Base-by-base conservation (phyloP, 495 filamentous ascomycete genomes). In the Parathielavia appendiculata region DNA sequence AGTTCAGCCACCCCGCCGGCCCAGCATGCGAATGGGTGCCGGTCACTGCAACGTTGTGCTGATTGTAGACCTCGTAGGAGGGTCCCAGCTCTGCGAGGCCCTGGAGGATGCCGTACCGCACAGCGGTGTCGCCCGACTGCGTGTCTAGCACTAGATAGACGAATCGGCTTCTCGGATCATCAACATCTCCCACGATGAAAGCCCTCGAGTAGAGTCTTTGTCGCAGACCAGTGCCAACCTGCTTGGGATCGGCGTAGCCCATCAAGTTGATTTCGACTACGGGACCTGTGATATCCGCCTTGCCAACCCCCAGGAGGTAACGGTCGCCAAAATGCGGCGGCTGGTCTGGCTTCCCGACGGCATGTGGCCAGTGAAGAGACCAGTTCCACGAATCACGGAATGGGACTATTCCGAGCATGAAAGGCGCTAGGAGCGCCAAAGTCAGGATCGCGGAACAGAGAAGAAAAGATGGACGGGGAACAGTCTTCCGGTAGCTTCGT, bases 21-120 rank as follows among this genome's bases (percentile, higher is more conserved):
- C 92, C 92, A 13, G 91, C 88, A 71, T 98, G 92, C 10, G 89
- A 92, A 71, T 98, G 92, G 4, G 93, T 97, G 19, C 93, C 92
- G 4, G 89, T 95, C 16, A 98, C 79, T 36, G 92, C 92, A 38
- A 98, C 72, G 71, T 97, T 98, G 57, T 86, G 81, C 57, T 91
- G 85, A 47, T 81, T 83, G 69, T 97, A 98, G 39, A 83, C 71
- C 6, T 79, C 73, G 69, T 91, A 95, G 12, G 85, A 82, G 5
- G 78, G 62, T 0, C 91, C 91, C 13, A 93, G 72, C 3, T 66
- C 75, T 36, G 75, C 71, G 20, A 98, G 76, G 9, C 83, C 88
- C 57, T 89, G 72, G 30, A 97, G 70, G 38, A 97, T 90, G 13
- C 91, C 92, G 72, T 95, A 84, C 39, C 92, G 79, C 30, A 97